Conservation (phyloP, 75 land plant species). For the Cupressus sempervirens region DNA sequence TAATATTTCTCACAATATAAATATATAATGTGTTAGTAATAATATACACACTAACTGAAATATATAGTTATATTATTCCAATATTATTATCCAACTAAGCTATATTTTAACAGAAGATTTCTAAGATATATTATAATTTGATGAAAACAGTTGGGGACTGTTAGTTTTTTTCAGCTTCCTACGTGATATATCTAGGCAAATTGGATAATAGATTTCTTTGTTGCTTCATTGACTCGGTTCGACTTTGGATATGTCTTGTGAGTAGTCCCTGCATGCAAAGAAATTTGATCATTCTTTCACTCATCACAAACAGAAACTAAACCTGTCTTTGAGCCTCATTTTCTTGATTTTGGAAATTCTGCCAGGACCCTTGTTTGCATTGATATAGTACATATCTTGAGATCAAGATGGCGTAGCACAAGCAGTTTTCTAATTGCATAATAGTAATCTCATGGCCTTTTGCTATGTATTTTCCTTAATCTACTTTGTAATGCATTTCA, state of each 20-base stretch:
- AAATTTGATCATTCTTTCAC: not conserved
- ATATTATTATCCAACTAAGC: too few species aligned
- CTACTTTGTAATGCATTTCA: not conserved
- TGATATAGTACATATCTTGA: not conserved
- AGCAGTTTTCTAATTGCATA: not conserved
- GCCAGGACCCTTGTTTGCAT: not conserved
- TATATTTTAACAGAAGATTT: too few species aligned
- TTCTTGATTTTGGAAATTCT: not conserved
- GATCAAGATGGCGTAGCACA: not conserved
- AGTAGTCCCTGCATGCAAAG: not conserved
- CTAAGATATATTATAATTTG: not conserved
- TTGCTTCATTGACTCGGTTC: not conserved
- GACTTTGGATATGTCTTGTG: not conserved
- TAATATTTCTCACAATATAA: too few species aligned
- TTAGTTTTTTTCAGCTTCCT: not conserved
- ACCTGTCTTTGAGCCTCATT: not conserved
- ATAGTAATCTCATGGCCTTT: not conserved
- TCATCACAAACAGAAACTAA: not conserved
- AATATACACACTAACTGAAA: too few species aligned
- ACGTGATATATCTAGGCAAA: not conserved
- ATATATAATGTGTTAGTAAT: too few species aligned
- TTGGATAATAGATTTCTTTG: not conserved
- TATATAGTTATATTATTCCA: too few species aligned
- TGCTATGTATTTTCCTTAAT: not conserved
- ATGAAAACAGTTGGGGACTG: not conserved